phyloP scores from a whole-genome alignment of 768 basidiomycete genomes.

The Cystofilobasidium ferigula region DNA sequence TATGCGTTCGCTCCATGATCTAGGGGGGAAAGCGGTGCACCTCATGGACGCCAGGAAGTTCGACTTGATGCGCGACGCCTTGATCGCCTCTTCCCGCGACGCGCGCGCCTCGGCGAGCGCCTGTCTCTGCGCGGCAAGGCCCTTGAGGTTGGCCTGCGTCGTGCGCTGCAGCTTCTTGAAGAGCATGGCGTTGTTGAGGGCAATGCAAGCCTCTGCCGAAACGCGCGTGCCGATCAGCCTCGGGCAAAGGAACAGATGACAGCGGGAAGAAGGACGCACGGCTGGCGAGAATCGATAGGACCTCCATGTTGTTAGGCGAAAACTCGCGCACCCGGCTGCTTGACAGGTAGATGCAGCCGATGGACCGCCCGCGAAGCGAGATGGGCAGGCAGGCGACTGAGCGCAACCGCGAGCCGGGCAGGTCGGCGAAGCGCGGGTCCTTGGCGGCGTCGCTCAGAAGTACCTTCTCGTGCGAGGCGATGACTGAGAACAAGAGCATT shows the following conservation, averaged over 20 bases:
- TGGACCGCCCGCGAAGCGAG: neutral
- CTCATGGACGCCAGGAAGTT: constrained; percentile 11
- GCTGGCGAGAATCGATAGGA: constrained; percentile 32
- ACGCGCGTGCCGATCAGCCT: no score
- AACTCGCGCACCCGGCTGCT: constrained; percentile 40
- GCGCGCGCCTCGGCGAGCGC: constrained; percentile 59
- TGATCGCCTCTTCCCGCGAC: constrained; percentile 61
- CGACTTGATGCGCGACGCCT: constrained; percentile 53
- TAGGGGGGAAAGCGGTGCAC: constrained; percentile 30
- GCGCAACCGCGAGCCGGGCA: neutral
- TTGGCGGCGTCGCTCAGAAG: neutral
- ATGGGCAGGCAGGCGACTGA: constrained; percentile 19
- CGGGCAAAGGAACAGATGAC: no score
- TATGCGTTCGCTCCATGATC: constrained; percentile 38
- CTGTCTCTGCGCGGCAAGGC: constrained; percentile 61
- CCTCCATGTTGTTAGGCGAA: constrained; percentile 50
- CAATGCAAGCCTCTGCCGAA: constrained; percentile 42
- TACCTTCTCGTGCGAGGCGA: neutral
- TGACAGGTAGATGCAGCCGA: constrained; percentile 15
- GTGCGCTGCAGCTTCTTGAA: constrained; percentile 59
- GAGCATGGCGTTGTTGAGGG: constrained; percentile 61
- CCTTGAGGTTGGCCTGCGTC: constrained; percentile 61
- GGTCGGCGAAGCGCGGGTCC: neutral
- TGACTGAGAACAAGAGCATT: neutral
- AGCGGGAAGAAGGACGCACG: neutral